These are phyloP conservation scores for Esteya vermicola DNA, from an alignment of 2,329 filamentous ascomycete species.

Conservation along the genomic window DNA sequence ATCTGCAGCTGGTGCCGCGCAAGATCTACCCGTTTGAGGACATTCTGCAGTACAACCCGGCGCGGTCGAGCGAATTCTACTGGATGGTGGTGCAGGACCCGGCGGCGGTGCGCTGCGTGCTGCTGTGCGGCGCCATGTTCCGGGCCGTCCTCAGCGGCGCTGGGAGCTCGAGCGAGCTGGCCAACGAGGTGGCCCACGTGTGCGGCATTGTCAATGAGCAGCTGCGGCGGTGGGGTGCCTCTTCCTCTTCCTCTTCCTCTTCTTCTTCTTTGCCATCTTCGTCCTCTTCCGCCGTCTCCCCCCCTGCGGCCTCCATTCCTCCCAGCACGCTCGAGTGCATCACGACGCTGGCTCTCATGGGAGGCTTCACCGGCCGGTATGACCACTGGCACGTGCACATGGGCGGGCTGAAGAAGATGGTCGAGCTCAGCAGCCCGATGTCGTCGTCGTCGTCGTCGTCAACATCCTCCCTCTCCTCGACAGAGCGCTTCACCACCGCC, in stretches of 20 bases:
- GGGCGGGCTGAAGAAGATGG: conserved; percentile 18
- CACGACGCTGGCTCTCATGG: conserved; percentile 16
- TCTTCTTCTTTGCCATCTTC: neutral
- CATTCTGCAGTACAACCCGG: conserved; percentile 17
- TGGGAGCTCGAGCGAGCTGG: conserved; percentile 9
- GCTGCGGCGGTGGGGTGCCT: conserved; percentile 3
- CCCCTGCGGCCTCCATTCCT: too few relatives aligned
- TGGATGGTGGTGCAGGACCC: conserved; percentile 13
- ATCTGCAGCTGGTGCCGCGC: conserved; percentile 14
- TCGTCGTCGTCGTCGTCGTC: neutral
- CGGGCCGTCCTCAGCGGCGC: conserved; percentile 11
- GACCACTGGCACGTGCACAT: conserved; percentile 25
- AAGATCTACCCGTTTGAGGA: conserved; percentile 20
- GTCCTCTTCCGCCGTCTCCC: neutral
- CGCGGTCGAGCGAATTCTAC: conserved; percentile 14
- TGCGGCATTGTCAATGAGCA: conserved; percentile 11
- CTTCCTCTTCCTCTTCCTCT: neutral
- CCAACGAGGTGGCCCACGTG: conserved; percentile 9
- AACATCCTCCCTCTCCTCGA: neutral
- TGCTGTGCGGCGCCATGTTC: conserved; percentile 17
- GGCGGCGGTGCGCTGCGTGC: conserved; percentile 16
- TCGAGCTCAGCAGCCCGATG: conserved; percentile 15
- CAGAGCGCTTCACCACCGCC: neutral
- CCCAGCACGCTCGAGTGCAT: conserved; percentile 18
- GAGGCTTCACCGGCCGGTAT: conserved; percentile 19